These are phyloP conservation scores for Yamadazyma sp. DNA, from an alignment of 805 yeast genomes.

Conservation along the genomic window DNA sequence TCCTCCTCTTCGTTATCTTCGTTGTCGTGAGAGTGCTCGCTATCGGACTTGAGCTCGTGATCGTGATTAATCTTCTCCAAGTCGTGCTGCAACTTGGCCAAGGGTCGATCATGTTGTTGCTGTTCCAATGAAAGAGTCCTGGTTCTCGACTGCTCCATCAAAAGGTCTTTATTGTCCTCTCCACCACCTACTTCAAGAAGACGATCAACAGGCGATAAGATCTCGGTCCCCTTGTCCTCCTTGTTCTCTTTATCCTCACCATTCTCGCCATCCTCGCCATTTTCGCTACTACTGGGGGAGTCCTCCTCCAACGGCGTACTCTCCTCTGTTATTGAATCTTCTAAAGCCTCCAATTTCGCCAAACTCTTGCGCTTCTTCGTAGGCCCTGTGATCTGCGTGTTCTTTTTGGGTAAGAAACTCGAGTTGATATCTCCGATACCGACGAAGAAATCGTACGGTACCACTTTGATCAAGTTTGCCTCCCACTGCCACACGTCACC, in stretches of 20 bases:
- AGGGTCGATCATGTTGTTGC: slow-evolving; percentile 79
- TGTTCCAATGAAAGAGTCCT: slow-evolving; percentile 72
- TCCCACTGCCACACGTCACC: slow-evolving; percentile 99
- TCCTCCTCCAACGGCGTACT: slow-evolving; percentile 17
- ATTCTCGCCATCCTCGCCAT: slow-evolving; percentile 11
- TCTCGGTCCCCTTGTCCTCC: slow-evolving; percentile 8
- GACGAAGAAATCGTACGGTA: slow-evolving; percentile 93
- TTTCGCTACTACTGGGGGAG: neutral
- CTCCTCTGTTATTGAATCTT: slow-evolving; percentile 25
- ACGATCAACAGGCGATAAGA: slow-evolving; percentile 46
- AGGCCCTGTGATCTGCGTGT: slow-evolving; percentile 56
- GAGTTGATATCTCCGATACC: slow-evolving; percentile 98
- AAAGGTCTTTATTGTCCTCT: slow-evolving; percentile 46
- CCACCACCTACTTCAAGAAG: slow-evolving; percentile 51
- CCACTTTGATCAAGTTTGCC: slow-evolving; percentile 83
- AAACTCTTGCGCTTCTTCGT: slow-evolving; percentile 58
- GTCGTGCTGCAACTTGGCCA: slow-evolving; percentile 78
- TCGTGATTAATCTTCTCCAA: slow-evolving; percentile 51
- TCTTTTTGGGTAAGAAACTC: slow-evolving; percentile 70
- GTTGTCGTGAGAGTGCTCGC: slow-evolving; percentile 24
- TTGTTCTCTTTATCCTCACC: slow-evolving; percentile 4
- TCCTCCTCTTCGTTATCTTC: slow-evolving; percentile 26
- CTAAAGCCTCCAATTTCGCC: slow-evolving; percentile 49
- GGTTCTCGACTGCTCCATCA: slow-evolving; percentile 58
- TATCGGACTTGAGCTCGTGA: slow-evolving; percentile 19